Evolutionary conservation across 2,329 filamentous ascomycete genomes (phyloP).

Genomic region (Didymella pinodella): DNA sequence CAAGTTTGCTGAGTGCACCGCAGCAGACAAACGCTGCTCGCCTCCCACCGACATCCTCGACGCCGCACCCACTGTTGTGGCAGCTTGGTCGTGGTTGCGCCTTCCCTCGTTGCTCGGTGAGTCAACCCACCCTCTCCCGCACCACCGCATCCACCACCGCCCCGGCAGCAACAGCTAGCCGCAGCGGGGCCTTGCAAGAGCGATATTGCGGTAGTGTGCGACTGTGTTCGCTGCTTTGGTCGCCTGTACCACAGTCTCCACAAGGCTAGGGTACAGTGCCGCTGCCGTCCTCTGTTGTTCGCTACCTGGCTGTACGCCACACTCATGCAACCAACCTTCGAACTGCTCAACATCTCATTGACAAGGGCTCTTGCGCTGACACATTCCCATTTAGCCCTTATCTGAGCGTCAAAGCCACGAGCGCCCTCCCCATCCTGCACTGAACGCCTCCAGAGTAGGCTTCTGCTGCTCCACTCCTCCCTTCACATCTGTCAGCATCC

Average conservation of each 20-base stretch:
- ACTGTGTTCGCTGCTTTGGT: constrained; percentile 46
- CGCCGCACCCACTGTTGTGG: constrained; percentile 10
- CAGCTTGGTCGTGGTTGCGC: constrained; percentile 15
- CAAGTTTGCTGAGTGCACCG: constrained; percentile 31
- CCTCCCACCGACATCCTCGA: constrained; percentile 15
- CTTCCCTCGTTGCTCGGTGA: constrained; percentile 39
- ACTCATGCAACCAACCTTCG: constrained; percentile 44
- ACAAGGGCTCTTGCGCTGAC: constrained; percentile 42
- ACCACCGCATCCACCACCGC: constrained; percentile 14
- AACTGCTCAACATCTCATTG: constrained; percentile 37
- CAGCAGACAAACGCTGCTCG: constrained; percentile 24
- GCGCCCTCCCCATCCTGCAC: constrained; percentile 27
- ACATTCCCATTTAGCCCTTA: constrained; percentile 29
- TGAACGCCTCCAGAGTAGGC: constrained; percentile 32
- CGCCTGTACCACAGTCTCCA: constrained; percentile 43
- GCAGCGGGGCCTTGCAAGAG: constrained; percentile 29
- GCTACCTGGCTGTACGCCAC: constrained; percentile 49
- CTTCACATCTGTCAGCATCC: constrained; percentile 32
- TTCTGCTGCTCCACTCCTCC: constrained; percentile 29
- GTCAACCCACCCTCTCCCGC: constrained; percentile 37
- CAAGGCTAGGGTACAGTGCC: constrained; percentile 40
- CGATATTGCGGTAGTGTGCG: constrained; percentile 38
- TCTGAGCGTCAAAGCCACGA: constrained; percentile 40
- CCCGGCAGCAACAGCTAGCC: constrained; percentile 23
- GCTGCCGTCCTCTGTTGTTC: constrained; percentile 46